Conservation (phyloP, 345 rosid species). For the Citrus unshiu region DNA sequence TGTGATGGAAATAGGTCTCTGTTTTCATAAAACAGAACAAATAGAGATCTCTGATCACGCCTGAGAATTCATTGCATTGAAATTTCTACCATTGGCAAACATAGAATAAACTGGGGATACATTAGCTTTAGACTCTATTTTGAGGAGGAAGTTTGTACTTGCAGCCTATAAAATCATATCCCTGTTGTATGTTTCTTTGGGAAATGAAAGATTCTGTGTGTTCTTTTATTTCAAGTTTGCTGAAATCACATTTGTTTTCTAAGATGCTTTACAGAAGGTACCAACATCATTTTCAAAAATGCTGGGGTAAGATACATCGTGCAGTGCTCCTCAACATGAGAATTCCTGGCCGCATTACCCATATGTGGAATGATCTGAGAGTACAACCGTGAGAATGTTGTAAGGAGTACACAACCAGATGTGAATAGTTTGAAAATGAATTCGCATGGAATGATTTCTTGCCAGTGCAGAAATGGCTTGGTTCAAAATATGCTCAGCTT, state of each 20-base stretch:
- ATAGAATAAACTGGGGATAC: too few species aligned
- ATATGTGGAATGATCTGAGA: slow-evolving; percentile 39
- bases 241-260: neutral
- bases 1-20: too few species aligned
- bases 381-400: slow-evolving; percentile 17
- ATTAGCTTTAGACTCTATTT: too few species aligned
- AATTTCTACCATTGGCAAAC: neutral
- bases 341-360: slow-evolving; percentile 41
- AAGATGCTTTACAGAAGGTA: slow-evolving; percentile 53
- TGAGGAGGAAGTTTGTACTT: neutral
- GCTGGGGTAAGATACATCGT: slow-evolving; percentile 47
- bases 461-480: neutral
- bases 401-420: slow-evolving; percentile 25
- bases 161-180: neutral
- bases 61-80: neutral
- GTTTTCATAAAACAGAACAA: neutral
- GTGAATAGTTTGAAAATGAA: slow-evolving; percentile 15
- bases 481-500: neutral
- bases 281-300: slow-evolving; percentile 50
- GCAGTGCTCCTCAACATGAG: slow-evolving; percentile 59
- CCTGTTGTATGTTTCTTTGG: too few species aligned
- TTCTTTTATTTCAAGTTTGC: neutral
- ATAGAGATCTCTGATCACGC: neutral
- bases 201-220: neutral
- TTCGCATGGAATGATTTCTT: slow-evolving; percentile 37